Percentiles rank a stretch among this genome's conserved stretches.
These are phyloP conservation scores for Termitomyces sp. DNA, from an alignment of 768 basidiomycete genomes.

Conservation along the genomic window DNA sequence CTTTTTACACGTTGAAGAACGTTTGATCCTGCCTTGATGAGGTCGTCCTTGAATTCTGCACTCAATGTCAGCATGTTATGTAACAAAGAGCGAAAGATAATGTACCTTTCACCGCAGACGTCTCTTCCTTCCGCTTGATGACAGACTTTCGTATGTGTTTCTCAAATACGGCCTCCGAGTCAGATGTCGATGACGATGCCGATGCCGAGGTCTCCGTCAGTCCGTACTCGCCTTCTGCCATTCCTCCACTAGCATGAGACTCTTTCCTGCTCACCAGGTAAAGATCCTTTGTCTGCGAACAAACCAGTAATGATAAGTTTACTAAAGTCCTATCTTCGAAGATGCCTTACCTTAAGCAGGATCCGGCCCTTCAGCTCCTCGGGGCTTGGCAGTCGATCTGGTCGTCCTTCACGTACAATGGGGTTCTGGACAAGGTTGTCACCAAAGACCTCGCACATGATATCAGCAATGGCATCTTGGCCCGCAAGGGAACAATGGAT, in stretches of 20 bases:
- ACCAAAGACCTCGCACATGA: slow-evolving; percentile 46
- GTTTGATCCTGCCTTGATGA: slow-evolving; percentile 34
- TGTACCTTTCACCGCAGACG: slow-evolving; percentile 26
- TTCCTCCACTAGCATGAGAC: slow-evolving; percentile 9
- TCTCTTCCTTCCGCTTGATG: slow-evolving; percentile 20
- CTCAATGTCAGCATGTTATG: neutral
- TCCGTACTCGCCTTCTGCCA: slow-evolving; percentile 19
- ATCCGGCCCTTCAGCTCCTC: slow-evolving; percentile 79
- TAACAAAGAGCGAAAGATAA: neutral
- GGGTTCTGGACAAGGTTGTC: slow-evolving; percentile 31
- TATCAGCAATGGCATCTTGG: slow-evolving; percentile 45
- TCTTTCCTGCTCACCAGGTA: slow-evolving; percentile 33
- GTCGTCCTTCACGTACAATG: slow-evolving; percentile 30
- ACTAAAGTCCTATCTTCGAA: neutral
- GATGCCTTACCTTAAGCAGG: slow-evolving; percentile 66
- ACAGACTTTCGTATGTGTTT: slow-evolving; percentile 17
- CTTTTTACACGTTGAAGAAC: slow-evolving; percentile 39
- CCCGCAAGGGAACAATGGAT: slow-evolving; percentile 76
- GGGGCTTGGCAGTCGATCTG: slow-evolving; percentile 78
- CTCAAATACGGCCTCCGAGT: slow-evolving; percentile 29
- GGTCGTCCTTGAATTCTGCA: slow-evolving; percentile 25
- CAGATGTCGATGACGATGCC: slow-evolving; percentile 29
- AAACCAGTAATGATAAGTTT: neutral
- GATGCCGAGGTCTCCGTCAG: slow-evolving; percentile 19
- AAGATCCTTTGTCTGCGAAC: slow-evolving; percentile 70